Evolutionary conservation across 257 asterid genomes (phyloP).

Genomic region (Jacaranda copaia): DNA sequence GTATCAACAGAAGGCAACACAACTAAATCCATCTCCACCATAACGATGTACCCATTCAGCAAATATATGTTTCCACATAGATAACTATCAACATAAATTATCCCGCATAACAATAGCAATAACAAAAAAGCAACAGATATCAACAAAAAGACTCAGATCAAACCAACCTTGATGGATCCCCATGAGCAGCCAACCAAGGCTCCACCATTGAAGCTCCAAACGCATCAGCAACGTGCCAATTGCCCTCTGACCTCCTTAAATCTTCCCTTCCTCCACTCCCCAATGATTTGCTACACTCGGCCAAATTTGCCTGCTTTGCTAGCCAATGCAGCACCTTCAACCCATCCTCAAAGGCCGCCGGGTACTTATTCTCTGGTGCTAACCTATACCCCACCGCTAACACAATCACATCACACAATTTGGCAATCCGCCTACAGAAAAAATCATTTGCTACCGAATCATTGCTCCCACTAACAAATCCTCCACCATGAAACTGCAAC

Average conservation of each 20-base stretch:
- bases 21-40: neutral
- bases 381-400: constrained; percentile 90
- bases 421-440: constrained; percentile 82
- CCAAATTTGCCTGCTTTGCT: constrained; percentile 91
- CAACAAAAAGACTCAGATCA: constrained; percentile 17
- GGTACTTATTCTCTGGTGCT: constrained; percentile 88
- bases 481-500: constrained; percentile 97
- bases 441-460: constrained; percentile 83
- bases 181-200: constrained; percentile 96
- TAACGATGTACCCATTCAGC: neutral
- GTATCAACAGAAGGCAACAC: neutral
- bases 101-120: constrained; percentile 16
- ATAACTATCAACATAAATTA: constrained; percentile 1
- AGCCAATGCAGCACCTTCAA: constrained; percentile 88
- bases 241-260: constrained; percentile 65
- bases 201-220: constrained; percentile 88
- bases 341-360: constrained; percentile 93
- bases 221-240: constrained; percentile 71
- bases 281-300: constrained; percentile 77
- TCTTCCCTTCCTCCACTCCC: constrained; percentile 60
- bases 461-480: constrained; percentile 85
- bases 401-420: constrained; percentile 85
- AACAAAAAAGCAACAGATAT: constrained; percentile 29
- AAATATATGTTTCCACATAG: neutral
- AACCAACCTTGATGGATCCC: constrained; percentile 83